Base-by-base conservation (phyloP, 1,284 basidiomycete species). In the Sanguinoderma infundibulare region DNA sequence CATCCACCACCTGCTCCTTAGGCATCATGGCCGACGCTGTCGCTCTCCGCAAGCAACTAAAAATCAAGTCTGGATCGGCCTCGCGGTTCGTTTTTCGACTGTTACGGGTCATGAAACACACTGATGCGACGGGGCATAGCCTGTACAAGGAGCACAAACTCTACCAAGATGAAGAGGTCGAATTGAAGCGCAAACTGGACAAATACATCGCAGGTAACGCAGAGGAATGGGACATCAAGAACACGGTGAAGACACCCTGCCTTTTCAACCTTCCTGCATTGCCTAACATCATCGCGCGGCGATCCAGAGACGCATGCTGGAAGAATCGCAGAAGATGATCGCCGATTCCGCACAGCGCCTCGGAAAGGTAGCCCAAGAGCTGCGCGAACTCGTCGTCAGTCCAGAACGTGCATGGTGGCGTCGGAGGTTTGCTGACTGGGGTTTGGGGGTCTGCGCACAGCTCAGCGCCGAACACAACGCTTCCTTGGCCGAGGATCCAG, bases 261-360 rank as follows among this genome's bases (percentile, higher is more conserved):
- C 30, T 56, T 34, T 52, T 55, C 47, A 30, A n/a, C 20, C 14
- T 20, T 51, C 49, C 17, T 51, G n/a, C 49, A n/a, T 6, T 51
- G 20, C n/a, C 49, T 51, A 35, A 51, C 49, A 22, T 35, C 32
- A 32, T 51, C 20, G 32, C 22, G 32, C 49, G 49, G 20, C 12
- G 49, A 51, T 51, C 47, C 49, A 51, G 49, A 32, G 79, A 68
- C 86, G 84, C 71, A 82, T 95, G 75, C 73, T 89, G 61, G 89
- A 90, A 64, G 94, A 96, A 78, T 89, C 90, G 35, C 79, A 87
- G 68, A 92, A 87, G 82, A 93, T 95, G 92, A 83, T 95, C 63
- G 79, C 79, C 30, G 88, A 94, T 71, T 84, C 89, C 10, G 76
- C 80, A 61, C 81, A 74, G 59, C 83, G 89, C 55, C 77, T 94